Base-by-base conservation (phyloP, 306 rosid species). In the Delonix regia region DNA sequence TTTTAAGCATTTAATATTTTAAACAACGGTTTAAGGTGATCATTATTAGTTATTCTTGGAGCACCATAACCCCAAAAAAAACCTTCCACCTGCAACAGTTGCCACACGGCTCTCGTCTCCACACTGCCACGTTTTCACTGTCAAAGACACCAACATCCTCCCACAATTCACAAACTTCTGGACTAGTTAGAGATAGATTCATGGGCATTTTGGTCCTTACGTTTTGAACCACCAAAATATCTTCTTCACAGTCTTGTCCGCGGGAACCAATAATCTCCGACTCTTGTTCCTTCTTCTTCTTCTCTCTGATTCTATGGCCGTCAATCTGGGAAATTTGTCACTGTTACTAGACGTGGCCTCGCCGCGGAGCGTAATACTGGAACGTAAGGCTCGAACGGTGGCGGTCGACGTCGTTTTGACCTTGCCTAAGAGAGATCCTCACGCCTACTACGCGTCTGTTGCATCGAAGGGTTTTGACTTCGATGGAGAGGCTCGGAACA, bases 311-410 rank as follows among this genome's bases (percentile, higher is more conserved):
- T 18, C 75, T 36, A 95, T 95, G 98, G 91, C 97, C 6, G 91
- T 81, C 47, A 85, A 84, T 74, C 69, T 92, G 1, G 99, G 98
- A 14, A 89, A 95, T 69, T 67, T 91, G 36, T 90, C 97, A 19
- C 83, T 92, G 19, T 48, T 88, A 74, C 88, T 92, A 0, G 98
- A 95, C 80, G 82, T 87, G 7, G 59, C 90, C 14, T 89, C 87
- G 14, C 90, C 90, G 3, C 79, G 95, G 69, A 72, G 78, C 49
- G 21, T 80, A 4, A 45, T 78, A 28, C 78, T 77, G 0, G 97
- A 94, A 19, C 84, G 96, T 33, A 95, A 88, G 72, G 42, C 12
- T 19, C 91, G 97, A 13, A 83, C 89, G 19, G 85, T 65, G 63
- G 80, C 81, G 11, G 75, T 81, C 15, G 97, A 94, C 77, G 70